Base-by-base conservation (phyloP, 2,329 filamentous ascomycete genomes). In the Venturia asperata region DNA sequence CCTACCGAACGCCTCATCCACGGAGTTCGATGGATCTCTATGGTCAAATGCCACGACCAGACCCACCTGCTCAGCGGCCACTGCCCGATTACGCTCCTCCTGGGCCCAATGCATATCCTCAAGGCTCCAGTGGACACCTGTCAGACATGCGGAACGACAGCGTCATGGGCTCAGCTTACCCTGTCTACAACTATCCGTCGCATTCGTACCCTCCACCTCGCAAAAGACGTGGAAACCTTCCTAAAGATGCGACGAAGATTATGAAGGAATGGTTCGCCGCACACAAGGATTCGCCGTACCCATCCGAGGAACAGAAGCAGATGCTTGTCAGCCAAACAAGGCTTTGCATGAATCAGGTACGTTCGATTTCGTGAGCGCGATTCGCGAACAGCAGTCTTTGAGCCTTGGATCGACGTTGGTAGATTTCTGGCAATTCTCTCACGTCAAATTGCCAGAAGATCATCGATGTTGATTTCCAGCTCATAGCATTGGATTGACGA, bases 191-290 rank as follows among this genome's bases (percentile, higher is more conserved):
- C 5, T 39, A 21, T 45, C 60, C 60, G 1, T 15, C 56, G 1
- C 30, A 61, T 61, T 0, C 56, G 37, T 39, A 61, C 56, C 34
- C 37, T 24, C 13, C 27, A 10, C 27, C 61, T 24, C 34, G 64
- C n/a, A 66, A 66, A 34, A 49, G 64, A 56, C 83, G 92, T 47
- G 92, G 92, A 1, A 96, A 96, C 72, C 80, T 96, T 3, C 92
- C 92, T n/a, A 95, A 95, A 73, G 89, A 92, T 64, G 90, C 91
- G 0, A 96, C 91, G 0, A 89, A 92, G 72, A 87, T 90, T 69
- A 80, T 96, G 49, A 85, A 89, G 64, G 80, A 84, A 0, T 96
- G 92, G 92, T 92, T 95, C 69, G 77, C 87, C 63, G 81, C 82
- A n/a, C 89, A 94, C 74, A 76, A 92, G 9, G 81, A 86, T 67